A percentile compares a stretch with the other conserved stretches of the same genome.
These are phyloP conservation scores for Avena atlantica DNA, from an alignment of 176 grass and related monocot genomes.

Conservation along the genomic window DNA sequence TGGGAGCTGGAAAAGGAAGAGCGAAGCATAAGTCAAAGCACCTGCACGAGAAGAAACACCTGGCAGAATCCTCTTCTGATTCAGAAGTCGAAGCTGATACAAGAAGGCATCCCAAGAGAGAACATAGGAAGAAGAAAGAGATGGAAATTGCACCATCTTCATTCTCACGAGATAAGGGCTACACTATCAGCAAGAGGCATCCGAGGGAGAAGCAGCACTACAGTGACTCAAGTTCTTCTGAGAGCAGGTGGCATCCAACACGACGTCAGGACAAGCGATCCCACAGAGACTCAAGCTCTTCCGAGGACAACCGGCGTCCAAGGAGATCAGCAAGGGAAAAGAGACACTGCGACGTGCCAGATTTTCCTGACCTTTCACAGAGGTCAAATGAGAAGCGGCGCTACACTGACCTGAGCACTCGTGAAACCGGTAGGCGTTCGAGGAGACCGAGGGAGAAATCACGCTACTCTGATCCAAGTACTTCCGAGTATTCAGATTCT, in stretches of 20 bases:
- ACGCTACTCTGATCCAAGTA: constrained; percentile 36
- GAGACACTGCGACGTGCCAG: not conserved
- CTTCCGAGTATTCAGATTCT: constrained; percentile 41
- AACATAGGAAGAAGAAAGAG: constrained; percentile 48
- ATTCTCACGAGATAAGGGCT: constrained; percentile 30
- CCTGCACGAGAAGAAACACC: constrained; percentile 51
- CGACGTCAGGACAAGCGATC: constrained; percentile 15
- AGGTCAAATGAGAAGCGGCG: constrained; percentile 1
- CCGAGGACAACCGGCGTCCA: constrained; percentile 27
- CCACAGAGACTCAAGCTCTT: constrained; percentile 36
- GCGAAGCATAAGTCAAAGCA: constrained; percentile 48
- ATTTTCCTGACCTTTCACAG: constrained; percentile 7
- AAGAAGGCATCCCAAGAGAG: constrained; percentile 37
- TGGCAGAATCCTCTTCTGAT: constrained; percentile 51
- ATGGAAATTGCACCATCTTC: constrained; percentile 26
- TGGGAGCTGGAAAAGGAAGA: constrained; percentile 55
- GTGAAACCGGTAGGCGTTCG: constrained; percentile 31
- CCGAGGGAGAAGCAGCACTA: constrained; percentile 30
- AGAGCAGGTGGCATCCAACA: constrained; percentile 24
- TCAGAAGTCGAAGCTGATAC: constrained; percentile 47
- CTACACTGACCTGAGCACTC: not conserved
- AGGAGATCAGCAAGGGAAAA: constrained; percentile 42
- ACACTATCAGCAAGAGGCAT: constrained; percentile 42
- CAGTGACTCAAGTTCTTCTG: constrained; percentile 42
- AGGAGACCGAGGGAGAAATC: constrained; percentile 44